phyloP scores from a whole-genome alignment of 2,329 filamentous ascomycete genomes.

The Epichloe glyceriae region DNA sequence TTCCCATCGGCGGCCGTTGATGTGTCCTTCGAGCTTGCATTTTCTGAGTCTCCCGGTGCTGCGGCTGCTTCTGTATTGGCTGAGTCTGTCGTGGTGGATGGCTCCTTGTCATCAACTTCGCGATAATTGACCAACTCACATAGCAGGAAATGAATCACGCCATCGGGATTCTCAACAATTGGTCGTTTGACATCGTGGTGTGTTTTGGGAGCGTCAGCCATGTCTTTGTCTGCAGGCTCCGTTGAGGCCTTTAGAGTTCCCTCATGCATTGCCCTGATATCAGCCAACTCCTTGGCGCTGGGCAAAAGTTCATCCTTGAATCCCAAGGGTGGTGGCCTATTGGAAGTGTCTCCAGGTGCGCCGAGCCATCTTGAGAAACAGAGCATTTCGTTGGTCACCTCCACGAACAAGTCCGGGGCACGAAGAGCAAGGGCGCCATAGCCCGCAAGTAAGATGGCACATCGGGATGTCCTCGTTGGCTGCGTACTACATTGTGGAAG shows the following conservation, averaged over 20 bases:
- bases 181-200: conserved; percentile 62
- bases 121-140: conserved; percentile 85
- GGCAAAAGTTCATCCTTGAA: conserved; percentile 23
- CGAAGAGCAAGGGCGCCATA: conserved; percentile 71
- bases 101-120: conserved; percentile 79
- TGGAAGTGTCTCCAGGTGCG: conserved; percentile 20
- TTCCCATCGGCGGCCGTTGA: conserved; percentile 28
- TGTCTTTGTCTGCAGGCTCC: conserved; percentile 44
- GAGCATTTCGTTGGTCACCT: conserved; percentile 74
- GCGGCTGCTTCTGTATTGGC: conserved; percentile 22
- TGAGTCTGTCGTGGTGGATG: conserved; percentile 30
- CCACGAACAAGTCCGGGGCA: conserved; percentile 72
- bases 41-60: conserved; percentile 13
- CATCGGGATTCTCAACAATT: conserved; percentile 82
- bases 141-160: conserved; percentile 87
- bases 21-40: conserved; percentile 19
- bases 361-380: conserved; percentile 52
- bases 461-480: conserved; percentile 46
- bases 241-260: conserved; percentile 47
- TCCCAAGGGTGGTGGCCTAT: conserved; percentile 21
- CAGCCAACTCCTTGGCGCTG: conserved; percentile 1
- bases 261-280: conserved; percentile 7
- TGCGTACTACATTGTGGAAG: conserved; percentile 46
- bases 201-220: conserved; percentile 51
- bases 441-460: conserved; percentile 60